A percentile compares a stretch with the other conserved stretches of the same genome.
Evolutionary conservation across 2,329 filamentous ascomycete species (phyloP).

Genomic region (Monilinia polystroma): DNA sequence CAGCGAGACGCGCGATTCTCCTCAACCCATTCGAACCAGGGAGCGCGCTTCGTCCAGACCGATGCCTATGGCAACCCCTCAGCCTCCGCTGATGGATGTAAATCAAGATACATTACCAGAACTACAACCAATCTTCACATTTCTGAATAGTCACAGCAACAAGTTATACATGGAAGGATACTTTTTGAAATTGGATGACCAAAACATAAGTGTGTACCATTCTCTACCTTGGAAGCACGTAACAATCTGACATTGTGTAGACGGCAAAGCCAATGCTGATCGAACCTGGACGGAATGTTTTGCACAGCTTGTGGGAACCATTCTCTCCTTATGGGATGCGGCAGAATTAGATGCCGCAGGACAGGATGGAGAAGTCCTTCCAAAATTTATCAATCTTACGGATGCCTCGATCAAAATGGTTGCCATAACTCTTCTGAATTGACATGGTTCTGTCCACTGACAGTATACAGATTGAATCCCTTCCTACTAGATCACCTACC

Average conservation of each 20-base stretch:
- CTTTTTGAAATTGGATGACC: slow-evolving; percentile 93
- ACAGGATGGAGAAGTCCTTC: slow-evolving; percentile 78
- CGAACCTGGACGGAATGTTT: slow-evolving; percentile 96
- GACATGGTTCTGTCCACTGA: slow-evolving; percentile 32
- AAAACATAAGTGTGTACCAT: slow-evolving; percentile 74
- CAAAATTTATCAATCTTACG: slow-evolving; percentile 93
- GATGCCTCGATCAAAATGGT: slow-evolving; percentile 99
- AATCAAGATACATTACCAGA: slow-evolving; percentile 85
- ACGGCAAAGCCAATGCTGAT: slow-evolving; percentile 81
- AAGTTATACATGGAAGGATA: slow-evolving; percentile 98
- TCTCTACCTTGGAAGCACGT: slow-evolving; percentile 9
- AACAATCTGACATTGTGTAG: slow-evolving; percentile 50
- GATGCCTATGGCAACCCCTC: slow-evolving; percentile 81
- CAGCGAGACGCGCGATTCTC: slow-evolving; percentile 24
- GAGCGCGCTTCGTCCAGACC: slow-evolving; percentile 59
- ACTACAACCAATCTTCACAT: slow-evolving; percentile 89
- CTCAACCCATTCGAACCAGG: slow-evolving; percentile 41
- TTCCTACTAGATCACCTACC: slow-evolving; percentile 75
- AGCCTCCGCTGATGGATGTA: slow-evolving; percentile 82
- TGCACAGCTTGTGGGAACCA: slow-evolving; percentile 91
- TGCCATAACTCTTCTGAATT: slow-evolving; percentile 36
- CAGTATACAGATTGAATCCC: slow-evolving; percentile 69
- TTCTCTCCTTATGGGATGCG: slow-evolving; percentile 94
- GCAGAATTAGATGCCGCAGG: slow-evolving; percentile 85
- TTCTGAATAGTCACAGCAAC: slow-evolving; percentile 91